A percentile compares a stretch with the other conserved stretches of the same genome.
Evolutionary conservation across 306 rosid genomes (phyloP).

Genomic region (Lotus japonicus): DNA sequence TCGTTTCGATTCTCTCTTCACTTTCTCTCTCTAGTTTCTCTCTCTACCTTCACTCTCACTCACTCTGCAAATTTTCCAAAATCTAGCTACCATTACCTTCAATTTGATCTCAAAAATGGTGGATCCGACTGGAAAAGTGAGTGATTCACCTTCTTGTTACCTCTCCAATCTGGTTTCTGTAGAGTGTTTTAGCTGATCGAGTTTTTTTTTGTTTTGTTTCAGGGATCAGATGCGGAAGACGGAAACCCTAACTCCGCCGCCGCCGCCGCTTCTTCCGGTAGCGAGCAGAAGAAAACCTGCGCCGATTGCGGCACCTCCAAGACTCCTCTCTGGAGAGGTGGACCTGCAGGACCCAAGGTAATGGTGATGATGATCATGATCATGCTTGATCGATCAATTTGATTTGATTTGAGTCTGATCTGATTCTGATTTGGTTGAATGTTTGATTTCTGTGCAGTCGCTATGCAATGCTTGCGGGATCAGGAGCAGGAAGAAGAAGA

Average conservation of each 20-base stretch:
- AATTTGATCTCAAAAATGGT: slow-evolving; percentile 39
- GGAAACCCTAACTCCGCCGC: slow-evolving; percentile 32
- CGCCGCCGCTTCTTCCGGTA: slow-evolving; percentile 36
- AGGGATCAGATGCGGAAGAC: slow-evolving; percentile 82
- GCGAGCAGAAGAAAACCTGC: slow-evolving; percentile 67
- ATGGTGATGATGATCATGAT: background rate
- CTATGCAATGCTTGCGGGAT: slow-evolving; percentile 96
- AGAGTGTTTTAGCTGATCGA: slow-evolving; percentile 21
- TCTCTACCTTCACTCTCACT: background rate
- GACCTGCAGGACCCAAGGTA: slow-evolving; percentile 98
- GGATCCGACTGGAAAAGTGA: slow-evolving; percentile 62
- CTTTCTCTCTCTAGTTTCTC: background rate
- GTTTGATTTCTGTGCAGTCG: slow-evolving; percentile 36
- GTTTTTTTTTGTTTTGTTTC: slow-evolving; percentile 13
- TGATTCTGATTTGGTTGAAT: background rate
- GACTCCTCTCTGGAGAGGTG: slow-evolving; percentile 97
- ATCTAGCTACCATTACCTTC: background rate
- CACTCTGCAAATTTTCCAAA: background rate
- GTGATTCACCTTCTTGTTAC: background rate
- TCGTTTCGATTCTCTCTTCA: slow-evolving; percentile 2
- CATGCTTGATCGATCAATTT: background rate
- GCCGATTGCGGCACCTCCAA: slow-evolving; percentile 93
- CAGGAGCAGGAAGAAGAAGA: slow-evolving; percentile 94
- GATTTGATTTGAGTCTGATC: background rate
- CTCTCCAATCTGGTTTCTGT: background rate